These are phyloP conservation scores for Achaetomiella virescens DNA, from an alignment of 495 filamentous ascomycete species.

Conservation along the genomic window DNA sequence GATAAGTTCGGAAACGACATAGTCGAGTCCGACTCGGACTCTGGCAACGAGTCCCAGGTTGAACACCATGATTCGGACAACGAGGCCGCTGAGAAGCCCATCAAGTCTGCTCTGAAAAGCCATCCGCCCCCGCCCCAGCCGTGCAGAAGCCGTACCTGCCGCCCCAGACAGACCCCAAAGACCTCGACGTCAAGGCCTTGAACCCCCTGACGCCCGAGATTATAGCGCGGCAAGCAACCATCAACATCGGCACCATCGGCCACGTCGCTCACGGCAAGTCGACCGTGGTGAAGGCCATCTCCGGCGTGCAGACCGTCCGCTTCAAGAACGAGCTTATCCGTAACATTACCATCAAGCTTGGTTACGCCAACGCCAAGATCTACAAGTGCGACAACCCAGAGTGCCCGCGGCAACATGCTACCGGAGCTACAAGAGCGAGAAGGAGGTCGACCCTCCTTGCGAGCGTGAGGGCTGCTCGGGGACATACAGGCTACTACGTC, in stretches of 20 bases:
- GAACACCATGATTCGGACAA: slow-evolving; percentile 34
- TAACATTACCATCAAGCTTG: slow-evolving; percentile 99
- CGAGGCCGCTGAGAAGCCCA: slow-evolving; percentile 36
- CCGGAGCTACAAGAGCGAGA: slow-evolving; percentile 95
- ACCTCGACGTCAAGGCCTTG: slow-evolving; percentile 70
- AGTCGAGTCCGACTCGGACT: slow-evolving; percentile 44
- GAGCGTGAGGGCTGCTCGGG: slow-evolving; percentile 87
- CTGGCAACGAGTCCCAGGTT: slow-evolving; percentile 39
- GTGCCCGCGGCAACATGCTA: slow-evolving; percentile 92
- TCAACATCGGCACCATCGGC: slow-evolving; percentile 98
- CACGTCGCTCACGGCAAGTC: slow-evolving; percentile 98
- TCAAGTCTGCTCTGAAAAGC: slow-evolving; percentile 46
- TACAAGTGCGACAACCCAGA: slow-evolving; percentile 93
- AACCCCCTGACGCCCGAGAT: slow-evolving; percentile 90
- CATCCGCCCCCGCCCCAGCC: slow-evolving; percentile 28
- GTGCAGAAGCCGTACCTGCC: slow-evolving; percentile 56
- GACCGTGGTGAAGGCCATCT: slow-evolving; percentile 98
- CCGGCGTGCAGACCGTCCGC: slow-evolving; percentile 94
- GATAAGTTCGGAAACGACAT: slow-evolving; percentile 45
- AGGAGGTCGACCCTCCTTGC: slow-evolving; percentile 91
- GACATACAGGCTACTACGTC: slow-evolving; percentile 74
- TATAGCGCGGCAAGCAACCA: slow-evolving; percentile 93
- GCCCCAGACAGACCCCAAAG: slow-evolving; percentile 81
- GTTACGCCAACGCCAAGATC: slow-evolving; percentile 98
- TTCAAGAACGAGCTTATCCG: slow-evolving; percentile 99